Evolutionary conservation across 805 yeast species (phyloP).

Genomic region (Myxozyma mucilagina): DNA sequence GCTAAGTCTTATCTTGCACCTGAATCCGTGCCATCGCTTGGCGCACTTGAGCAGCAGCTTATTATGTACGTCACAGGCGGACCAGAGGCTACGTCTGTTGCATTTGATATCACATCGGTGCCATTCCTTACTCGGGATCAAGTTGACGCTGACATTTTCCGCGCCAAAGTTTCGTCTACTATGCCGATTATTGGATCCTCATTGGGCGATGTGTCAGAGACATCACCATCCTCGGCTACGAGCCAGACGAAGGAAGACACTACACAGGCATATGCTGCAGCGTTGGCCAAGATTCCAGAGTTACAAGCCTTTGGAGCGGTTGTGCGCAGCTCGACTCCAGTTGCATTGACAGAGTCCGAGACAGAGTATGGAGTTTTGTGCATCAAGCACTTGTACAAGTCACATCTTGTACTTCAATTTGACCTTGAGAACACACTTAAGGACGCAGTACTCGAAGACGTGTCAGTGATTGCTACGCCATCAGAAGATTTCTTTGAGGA

Average conservation of each 20-base stretch:
- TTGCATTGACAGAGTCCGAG: slow-evolving; percentile 83
- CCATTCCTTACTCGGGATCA: slow-evolving; percentile 51
- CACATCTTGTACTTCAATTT: slow-evolving; percentile 75
- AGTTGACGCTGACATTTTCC: slow-evolving; percentile 41
- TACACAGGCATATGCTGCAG: slow-evolving; percentile 58
- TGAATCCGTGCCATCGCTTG: slow-evolving; percentile 67
- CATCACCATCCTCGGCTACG: slow-evolving; percentile 25
- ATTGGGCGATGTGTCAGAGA: slow-evolving; percentile 16
- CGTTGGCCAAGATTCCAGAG: slow-evolving; percentile 69
- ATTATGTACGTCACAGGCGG: slow-evolving; percentile 62
- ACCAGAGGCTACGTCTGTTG: slow-evolving; percentile 47
- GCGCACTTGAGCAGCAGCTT: slow-evolving; percentile 75
- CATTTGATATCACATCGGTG: slow-evolving; percentile 71
- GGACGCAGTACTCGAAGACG: slow-evolving; percentile 74
- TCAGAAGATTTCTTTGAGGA: slow-evolving; percentile 49
- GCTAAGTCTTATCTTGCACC: slow-evolving; percentile 60
- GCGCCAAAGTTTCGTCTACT: slow-evolving; percentile 51
- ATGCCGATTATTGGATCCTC: slow-evolving; percentile 22
- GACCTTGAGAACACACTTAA: slow-evolving; percentile 81
- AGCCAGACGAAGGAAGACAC: slow-evolving; percentile 33
- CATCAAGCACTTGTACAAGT: slow-evolving; percentile 76
- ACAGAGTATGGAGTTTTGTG: slow-evolving; percentile 89
- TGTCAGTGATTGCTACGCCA: slow-evolving; percentile 55
- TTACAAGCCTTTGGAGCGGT: slow-evolving; percentile 71
- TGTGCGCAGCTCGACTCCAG: slow-evolving; percentile 64